Conservation (phyloP, 2,329 filamentous ascomycete genomes). For the Paradendryphiella salina region DNA sequence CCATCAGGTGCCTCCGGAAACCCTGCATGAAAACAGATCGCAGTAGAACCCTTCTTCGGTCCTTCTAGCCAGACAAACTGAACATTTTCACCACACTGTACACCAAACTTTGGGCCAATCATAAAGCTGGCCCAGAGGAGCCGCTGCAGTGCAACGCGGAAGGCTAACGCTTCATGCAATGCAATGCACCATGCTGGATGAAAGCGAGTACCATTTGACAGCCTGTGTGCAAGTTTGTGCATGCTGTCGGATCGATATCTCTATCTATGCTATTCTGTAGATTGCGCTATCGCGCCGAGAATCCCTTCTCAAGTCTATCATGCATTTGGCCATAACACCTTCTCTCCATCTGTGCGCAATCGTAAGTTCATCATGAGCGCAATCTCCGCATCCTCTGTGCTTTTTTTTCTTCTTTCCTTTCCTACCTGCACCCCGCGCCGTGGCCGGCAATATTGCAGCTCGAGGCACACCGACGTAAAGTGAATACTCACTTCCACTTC, state of each 20-base stretch:
- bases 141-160: conserved; percentile 6
- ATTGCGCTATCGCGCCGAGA: not conserved
- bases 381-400: not conserved
- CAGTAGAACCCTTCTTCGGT: not conserved
- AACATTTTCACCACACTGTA: not conserved
- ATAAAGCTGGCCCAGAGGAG: not conserved
- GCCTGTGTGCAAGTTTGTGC: conserved; percentile 6
- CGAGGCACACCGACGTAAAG: not conserved
- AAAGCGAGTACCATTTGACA: conserved; percentile 1
- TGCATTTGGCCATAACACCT: conserved; percentile 6
- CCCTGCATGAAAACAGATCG: conserved; percentile 5
- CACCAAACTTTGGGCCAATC: conserved; percentile 6
- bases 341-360: not conserved
- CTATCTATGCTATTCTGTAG: not conserved
- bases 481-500: conserved; percentile 53
- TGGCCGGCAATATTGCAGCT: conserved; percentile 1
- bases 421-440: not conserved
- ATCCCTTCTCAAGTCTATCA: not conserved
- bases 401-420: not conserved
- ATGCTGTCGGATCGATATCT: conserved; percentile 6
- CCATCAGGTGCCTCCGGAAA: not conserved
- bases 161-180: conserved; percentile 2
- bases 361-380: not conserved
- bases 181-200: conserved; percentile 8
- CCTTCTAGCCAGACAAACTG: conserved; percentile 3